Conservation (phyloP, 495 filamentous ascomycete species). For the Rhypophila decipiens region DNA sequence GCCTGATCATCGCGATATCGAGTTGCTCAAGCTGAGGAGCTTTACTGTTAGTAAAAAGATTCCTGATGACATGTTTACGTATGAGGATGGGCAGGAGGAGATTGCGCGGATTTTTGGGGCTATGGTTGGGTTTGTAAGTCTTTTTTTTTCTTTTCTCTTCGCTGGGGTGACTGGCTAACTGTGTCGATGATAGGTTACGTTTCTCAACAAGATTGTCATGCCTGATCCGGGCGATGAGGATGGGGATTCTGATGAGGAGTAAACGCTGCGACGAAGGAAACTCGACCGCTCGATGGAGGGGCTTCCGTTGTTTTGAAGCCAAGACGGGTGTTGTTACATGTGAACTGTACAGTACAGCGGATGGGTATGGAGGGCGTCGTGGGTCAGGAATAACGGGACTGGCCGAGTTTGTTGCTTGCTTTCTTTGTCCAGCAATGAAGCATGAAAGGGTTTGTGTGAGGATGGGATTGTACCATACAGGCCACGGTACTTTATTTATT, state of each 20-base stretch:
- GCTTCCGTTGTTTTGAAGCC: no score
- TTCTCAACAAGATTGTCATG: constrained; percentile 26
- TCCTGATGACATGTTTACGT: constrained; percentile 44
- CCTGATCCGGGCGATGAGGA: constrained; percentile 47
- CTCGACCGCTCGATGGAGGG: no score
- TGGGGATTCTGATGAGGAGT: constrained; percentile 26
- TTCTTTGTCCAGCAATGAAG: no score
- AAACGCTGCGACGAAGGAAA: no score
- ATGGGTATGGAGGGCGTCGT: no score
- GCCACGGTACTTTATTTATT: no score
- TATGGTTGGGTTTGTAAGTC: constrained; percentile 61
- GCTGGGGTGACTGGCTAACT: constrained; percentile 13
- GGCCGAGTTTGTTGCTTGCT: no score
- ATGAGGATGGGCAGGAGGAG: constrained; percentile 44
- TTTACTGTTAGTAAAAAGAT: constrained; percentile 65
- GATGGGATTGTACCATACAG: no score
- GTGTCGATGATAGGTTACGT: constrained; percentile 15
- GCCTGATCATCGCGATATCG: constrained; percentile 65
- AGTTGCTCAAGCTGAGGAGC: constrained; percentile 67
- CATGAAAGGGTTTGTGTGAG: no score
- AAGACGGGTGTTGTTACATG: no score
- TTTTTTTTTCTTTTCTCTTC: constrained; percentile 6
- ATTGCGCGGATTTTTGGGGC: constrained; percentile 34
- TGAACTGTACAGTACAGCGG: no score
- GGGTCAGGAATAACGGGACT: no score